phyloP scores from a whole-genome alignment of 2,329 filamentous ascomycete species.

The Ophiosphaerella herpotricha region DNA sequence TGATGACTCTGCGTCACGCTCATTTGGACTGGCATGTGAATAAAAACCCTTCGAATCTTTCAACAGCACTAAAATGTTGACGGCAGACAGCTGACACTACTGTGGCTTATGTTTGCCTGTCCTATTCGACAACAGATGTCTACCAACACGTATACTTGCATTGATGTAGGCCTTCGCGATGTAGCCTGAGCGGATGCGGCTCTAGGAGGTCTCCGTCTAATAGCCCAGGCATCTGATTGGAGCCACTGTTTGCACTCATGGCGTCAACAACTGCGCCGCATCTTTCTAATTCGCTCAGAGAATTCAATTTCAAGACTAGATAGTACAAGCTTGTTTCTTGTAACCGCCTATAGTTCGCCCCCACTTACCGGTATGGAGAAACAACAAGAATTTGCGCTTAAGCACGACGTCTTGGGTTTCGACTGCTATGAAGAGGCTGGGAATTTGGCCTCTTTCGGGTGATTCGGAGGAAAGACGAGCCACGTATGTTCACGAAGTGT shows the following conservation, averaged over 20 bases:
- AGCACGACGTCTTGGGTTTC: conserved; percentile 3
- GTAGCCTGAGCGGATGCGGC: conserved; percentile 16
- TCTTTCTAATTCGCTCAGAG: conserved; percentile 16
- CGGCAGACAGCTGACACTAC: conserved; percentile 16
- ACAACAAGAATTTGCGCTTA: neutral
- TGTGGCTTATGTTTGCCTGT: conserved; percentile 10
- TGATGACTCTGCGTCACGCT: neutral
- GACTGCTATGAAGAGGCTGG: neutral
- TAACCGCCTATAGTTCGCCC: conserved; percentile 16
- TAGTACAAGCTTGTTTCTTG: conserved; percentile 11
- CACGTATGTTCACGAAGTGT: neutral
- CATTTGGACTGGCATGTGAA: neutral
- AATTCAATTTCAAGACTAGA: conserved; percentile 10
- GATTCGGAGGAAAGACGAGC: neutral
- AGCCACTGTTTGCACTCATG: conserved; percentile 6
- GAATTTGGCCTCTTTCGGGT: neutral
- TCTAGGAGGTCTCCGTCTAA: conserved; percentile 9
- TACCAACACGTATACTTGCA: conserved; percentile 23
- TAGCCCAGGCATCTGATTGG: conserved; percentile 17
- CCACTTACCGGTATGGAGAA: conserved; percentile 1
- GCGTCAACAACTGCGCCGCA: conserved; percentile 11
- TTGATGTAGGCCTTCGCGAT: conserved; percentile 9
- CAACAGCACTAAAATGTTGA: neutral
- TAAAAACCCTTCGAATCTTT: no score
- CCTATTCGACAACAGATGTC: conserved; percentile 9